Evolutionary conservation across 2,329 filamentous ascomycete species (phyloP).

Genomic region (Calonectria hongkongensis): DNA sequence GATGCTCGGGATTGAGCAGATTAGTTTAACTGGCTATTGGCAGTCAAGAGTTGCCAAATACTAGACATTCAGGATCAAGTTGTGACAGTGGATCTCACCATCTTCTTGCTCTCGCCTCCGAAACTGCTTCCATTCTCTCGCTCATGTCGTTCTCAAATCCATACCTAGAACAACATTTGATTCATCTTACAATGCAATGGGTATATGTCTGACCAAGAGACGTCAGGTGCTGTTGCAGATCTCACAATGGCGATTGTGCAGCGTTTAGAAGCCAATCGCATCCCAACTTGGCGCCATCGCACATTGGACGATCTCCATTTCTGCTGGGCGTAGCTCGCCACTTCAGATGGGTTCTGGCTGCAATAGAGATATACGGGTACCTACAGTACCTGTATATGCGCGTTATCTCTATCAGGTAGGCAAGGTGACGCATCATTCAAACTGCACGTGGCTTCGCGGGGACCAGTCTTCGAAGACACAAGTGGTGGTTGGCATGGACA

Average conservation of each 20-base stretch:
- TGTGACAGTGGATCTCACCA: neutral
- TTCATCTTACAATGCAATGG: neutral
- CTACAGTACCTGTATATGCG: constrained; percentile 5
- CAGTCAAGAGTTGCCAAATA: neutral
- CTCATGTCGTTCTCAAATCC: neutral
- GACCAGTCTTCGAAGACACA: neutral
- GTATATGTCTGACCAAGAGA: neutral
- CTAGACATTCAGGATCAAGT: neutral
- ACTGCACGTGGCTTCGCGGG: constrained; percentile 2
- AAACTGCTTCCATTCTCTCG: neutral
- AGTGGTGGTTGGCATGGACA: constrained; percentile 22
- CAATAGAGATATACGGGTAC: neutral
- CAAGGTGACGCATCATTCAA: neutral
- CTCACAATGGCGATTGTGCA: constrained; percentile 37
- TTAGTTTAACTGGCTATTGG: neutral
- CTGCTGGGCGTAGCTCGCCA: neutral
- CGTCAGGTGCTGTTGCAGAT: constrained; percentile 37
- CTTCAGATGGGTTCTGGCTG: neutral
- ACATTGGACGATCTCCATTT: constrained; percentile 39
- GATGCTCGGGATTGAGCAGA: neutral
- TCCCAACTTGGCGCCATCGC: constrained; percentile 51
- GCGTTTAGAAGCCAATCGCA: constrained; percentile 40
- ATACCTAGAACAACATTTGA: neutral
- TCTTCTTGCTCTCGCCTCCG: neutral
- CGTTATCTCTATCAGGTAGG: neutral